Percentiles rank a stretch among this genome's conserved stretches.
Evolutionary conservation across 2,329 filamentous ascomycete genomes (phyloP).

Genomic region (Phialemonium atrogriseum): DNA sequence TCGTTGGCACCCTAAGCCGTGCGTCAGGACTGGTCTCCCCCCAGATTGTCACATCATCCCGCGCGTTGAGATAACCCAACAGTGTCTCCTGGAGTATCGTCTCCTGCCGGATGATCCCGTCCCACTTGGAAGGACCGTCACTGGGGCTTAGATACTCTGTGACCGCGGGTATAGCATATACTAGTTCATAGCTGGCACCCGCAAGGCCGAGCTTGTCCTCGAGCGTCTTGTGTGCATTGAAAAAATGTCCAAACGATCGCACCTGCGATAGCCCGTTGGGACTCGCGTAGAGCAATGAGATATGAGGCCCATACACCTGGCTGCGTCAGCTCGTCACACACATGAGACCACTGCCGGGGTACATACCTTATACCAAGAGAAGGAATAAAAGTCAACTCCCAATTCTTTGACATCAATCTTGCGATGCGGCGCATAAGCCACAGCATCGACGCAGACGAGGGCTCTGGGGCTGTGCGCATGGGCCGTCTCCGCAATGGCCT

Average conservation of each 20-base stretch:
- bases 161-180: slow-evolving; percentile 53
- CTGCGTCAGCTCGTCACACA: too few species aligned
- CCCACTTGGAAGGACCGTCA: slow-evolving; percentile 26
- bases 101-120: slow-evolving; percentile 46
- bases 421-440: slow-evolving; percentile 68
- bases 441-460: slow-evolving; percentile 65
- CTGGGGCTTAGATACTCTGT: slow-evolving; percentile 48
- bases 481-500: slow-evolving; percentile 44
- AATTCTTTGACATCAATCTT: slow-evolving; percentile 59
- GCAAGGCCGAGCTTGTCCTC: slow-evolving; percentile 62
- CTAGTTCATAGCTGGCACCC: slow-evolving; percentile 62
- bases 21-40: slow-evolving; percentile 43
- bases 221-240: slow-evolving; percentile 52
- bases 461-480: slow-evolving; percentile 41
- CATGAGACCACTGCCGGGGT: too few species aligned
- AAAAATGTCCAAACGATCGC: slow-evolving; percentile 54
- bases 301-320: slow-evolving; percentile 65
- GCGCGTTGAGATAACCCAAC: slow-evolving; percentile 44
- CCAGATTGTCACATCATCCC: slow-evolving; percentile 42
- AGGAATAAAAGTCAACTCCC: slow-evolving; percentile 68
- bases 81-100: slow-evolving; percentile 45
- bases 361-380: slow-evolving; percentile 72
- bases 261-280: slow-evolving; percentile 46
- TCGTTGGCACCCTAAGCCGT: slow-evolving; percentile 47
- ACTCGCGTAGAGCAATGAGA: slow-evolving; percentile 62